Evolutionary conservation across 768 basidiomycete species (phyloP).

Genomic region (Xerocomellus chrysenteron): DNA sequence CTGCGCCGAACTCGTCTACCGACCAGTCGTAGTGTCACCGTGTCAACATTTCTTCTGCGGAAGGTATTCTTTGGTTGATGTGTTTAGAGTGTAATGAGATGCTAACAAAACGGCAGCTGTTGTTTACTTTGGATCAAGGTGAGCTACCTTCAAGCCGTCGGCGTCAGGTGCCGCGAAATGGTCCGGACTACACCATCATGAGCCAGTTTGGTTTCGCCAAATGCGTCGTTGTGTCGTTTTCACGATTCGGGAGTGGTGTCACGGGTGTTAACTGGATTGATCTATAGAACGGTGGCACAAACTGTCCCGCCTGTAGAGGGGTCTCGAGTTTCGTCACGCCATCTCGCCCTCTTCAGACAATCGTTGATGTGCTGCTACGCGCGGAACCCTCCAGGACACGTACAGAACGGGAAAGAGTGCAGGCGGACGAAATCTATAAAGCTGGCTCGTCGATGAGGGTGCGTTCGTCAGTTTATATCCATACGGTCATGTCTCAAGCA

Average conservation of each 20-base stretch:
- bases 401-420: slow-evolving; percentile 66
- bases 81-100: slow-evolving; percentile 20
- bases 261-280: slow-evolving; percentile 12
- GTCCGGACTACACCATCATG: not conserved
- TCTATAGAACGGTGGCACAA: slow-evolving; percentile 76
- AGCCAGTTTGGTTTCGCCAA: not conserved
- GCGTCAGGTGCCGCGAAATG: slow-evolving; percentile 2
- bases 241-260: not conserved
- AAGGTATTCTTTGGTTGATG: slow-evolving; percentile 48
- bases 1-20: slow-evolving; percentile 78
- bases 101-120: slow-evolving; percentile 60
- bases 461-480: slow-evolving; percentile 21
- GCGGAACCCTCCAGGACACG: slow-evolving; percentile 67
- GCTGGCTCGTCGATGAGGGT: slow-evolving; percentile 63
- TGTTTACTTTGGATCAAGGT: slow-evolving; percentile 82
- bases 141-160: slow-evolving; percentile 37
- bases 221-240: not conserved
- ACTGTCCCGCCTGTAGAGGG: slow-evolving; percentile 79
- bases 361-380: slow-evolving; percentile 73
- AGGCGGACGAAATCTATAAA: slow-evolving; percentile 81
- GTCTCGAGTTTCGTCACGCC: slow-evolving; percentile 66
- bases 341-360: slow-evolving; percentile 69
- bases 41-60: slow-evolving; percentile 93
- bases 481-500: not conserved
- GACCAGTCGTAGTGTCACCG: slow-evolving; percentile 77